A percentile compares a stretch with the other conserved stretches of the same genome.
Evolutionary conservation across 208 protist species (phyloP).

Genomic region (Borovskyia barvae): DNA sequence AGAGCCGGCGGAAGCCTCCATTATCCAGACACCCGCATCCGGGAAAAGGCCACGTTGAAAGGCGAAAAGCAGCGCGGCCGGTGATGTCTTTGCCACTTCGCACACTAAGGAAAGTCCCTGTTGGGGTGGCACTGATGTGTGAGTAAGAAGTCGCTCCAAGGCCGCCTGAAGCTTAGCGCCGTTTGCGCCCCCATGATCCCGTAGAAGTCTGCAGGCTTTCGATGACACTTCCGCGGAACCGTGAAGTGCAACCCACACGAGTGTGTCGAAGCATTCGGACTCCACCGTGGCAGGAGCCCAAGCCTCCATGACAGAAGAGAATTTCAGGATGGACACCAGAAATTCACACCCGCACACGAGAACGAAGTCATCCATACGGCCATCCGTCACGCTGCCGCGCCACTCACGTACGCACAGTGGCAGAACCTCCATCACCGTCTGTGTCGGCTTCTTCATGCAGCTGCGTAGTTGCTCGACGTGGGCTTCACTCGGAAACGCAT

Average conservation of each 20-base stretch:
- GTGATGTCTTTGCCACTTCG: conserved; percentile 17
- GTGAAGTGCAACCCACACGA: conserved; percentile 28
- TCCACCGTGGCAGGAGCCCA: conserved; percentile 29
- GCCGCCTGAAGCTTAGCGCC: not conserved
- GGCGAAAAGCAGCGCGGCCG: conserved; percentile 18
- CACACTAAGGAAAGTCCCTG: conserved; percentile 17
- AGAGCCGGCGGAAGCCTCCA: not conserved
- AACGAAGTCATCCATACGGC: conserved; percentile 19
- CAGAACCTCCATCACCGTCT: conserved; percentile 11
- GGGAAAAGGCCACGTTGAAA: conserved; percentile 19
- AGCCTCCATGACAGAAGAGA: conserved; percentile 29
- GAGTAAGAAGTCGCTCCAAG: conserved; percentile 14
- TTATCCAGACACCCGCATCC: conserved; percentile 13
- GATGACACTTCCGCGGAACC: conserved; percentile 1
- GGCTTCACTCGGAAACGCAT: conserved; percentile 4
- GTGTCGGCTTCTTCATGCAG: conserved; percentile 16
- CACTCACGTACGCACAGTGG: conserved; percentile 1
- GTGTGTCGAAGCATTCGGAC: conserved; percentile 13
- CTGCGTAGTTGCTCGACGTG: conserved; percentile 6
- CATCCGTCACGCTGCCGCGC: not conserved
- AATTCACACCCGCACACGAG: conserved; percentile 48
- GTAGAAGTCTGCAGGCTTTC: conserved; percentile 27
- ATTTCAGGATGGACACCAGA: conserved; percentile 39
- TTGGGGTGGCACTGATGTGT: conserved; percentile 2
- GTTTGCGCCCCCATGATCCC: conserved; percentile 14